A percentile compares a stretch with the other conserved stretches of the same genome.
Conservation (phyloP, 192 early-diverging fungal genomes). For the Coemansia sp. region DNA sequence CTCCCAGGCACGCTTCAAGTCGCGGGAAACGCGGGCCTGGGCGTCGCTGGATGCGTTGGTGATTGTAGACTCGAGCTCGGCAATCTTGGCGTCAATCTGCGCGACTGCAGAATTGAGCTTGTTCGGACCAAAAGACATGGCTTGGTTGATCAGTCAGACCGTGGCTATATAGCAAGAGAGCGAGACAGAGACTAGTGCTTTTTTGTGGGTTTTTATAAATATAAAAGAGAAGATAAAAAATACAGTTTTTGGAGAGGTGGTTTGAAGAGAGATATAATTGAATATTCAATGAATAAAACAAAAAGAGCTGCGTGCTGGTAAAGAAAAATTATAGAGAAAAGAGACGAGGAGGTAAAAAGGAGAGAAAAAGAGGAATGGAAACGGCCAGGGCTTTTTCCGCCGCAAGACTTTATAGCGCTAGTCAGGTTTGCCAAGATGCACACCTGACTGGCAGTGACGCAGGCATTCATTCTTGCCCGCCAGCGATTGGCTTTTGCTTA, state of each 20-base stretch:
- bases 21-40: slow-evolving; percentile 36
- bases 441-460: slow-evolving; percentile 9
- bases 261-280: too few species aligned
- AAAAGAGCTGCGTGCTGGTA: too few species aligned
- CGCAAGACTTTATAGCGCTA: background rate
- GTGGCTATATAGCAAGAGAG: too few species aligned
- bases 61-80: slow-evolving; percentile 37
- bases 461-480: background rate
- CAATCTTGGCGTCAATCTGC: slow-evolving; percentile 43
- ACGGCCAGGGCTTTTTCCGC: background rate
- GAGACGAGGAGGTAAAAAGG: background rate
- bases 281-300: too few species aligned
- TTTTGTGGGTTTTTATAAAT: too few species aligned
- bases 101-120: slow-evolving; percentile 36
- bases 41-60: slow-evolving; percentile 32
- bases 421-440: too few species aligned
- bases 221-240: too few species aligned
- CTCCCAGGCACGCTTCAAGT: slow-evolving; percentile 45
- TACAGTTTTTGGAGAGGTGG: too few species aligned
- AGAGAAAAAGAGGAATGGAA: background rate
- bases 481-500: background rate
- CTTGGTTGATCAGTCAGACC: background rate
- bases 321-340: background rate
- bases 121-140: slow-evolving; percentile 28
- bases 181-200: too few species aligned